Conservation (phyloP, 2,329 filamentous ascomycete genomes). For the Didymella sp. region DNA sequence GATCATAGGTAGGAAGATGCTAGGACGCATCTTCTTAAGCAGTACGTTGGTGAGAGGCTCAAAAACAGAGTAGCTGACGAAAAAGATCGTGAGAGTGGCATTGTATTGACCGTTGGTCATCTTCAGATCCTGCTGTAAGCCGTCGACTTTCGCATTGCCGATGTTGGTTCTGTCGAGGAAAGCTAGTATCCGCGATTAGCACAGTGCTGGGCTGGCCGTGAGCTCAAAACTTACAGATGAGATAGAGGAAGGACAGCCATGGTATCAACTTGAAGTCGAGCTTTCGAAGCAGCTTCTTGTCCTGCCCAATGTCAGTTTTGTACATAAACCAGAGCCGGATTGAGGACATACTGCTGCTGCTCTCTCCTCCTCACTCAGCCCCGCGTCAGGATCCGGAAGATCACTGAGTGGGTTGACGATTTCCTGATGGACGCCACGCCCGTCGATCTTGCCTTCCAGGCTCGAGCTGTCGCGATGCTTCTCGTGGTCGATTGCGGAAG, state of each 20-base stretch:
- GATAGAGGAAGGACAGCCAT: conserved; percentile 74
- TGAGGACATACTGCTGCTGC: conserved; percentile 62
- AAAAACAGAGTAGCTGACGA: conserved; percentile 81
- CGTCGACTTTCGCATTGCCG: conserved; percentile 71
- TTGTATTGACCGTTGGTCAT: conserved; percentile 75
- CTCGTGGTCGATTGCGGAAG: conserved; percentile 29
- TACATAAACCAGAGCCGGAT: not conserved
- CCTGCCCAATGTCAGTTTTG: conserved; percentile 52
- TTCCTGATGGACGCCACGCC: conserved; percentile 20
- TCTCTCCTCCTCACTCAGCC: conserved; percentile 68
- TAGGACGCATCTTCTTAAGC: conserved; percentile 77
- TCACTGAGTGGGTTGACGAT: conserved; percentile 27
- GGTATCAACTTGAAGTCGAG: conserved; percentile 68
- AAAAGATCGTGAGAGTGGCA: conserved; percentile 79
- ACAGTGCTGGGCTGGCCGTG: not conserved
- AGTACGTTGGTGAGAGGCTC: conserved; percentile 81
- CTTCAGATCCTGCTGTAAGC: conserved; percentile 64
- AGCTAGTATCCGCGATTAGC: not conserved
- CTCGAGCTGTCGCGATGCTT: conserved; percentile 24
- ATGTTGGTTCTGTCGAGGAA: conserved; percentile 79
- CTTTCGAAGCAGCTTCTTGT: conserved; percentile 67
- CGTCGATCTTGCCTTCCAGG: conserved; percentile 33
- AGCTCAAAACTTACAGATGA: conserved; percentile 59
- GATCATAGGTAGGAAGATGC: conserved; percentile 80
- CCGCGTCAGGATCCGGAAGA: conserved; percentile 66